Evolutionary conservation across 768 basidiomycete species (phyloP), one percentile per base, ranked within the genome.

Genomic region (Pulveroboletus ravenelii): DNA sequence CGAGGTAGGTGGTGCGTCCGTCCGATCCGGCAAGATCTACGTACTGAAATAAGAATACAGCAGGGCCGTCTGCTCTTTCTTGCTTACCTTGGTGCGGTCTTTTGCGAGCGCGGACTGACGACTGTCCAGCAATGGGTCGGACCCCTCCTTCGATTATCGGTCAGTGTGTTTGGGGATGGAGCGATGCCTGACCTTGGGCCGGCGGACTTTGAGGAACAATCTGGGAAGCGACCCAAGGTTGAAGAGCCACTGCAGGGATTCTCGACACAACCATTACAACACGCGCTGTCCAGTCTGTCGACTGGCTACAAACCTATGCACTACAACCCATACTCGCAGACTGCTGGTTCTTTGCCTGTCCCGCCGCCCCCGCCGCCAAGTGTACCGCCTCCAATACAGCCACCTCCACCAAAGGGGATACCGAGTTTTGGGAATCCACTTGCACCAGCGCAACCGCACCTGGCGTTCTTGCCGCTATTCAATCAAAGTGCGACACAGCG

Each of bases 401-500:
- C 72, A 23, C 72, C 73, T 4, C 72, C 74, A 13, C 67, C 61
- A 48, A 52, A 62, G 62, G 53, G 61, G 51, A 43, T 60, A 36
- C 64, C 66, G 8, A 64, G 48, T 25, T 59, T 70, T 34, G 62
- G 73, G 12, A 87, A 86, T 63, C 81, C 84, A 29, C 61, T 84
- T 45, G 73, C 82, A 25, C 81, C 83, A 14, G 83, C 82, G n/a
- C 79, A 80, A 59, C 82, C 82, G 3, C 70, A 73, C 45, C 64
- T 80, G 15, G 80, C 86, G 13, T 87, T 84, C 65, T 68, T 89
- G 35, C 82, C 87, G 0, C 61, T 85, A 29, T 89, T 89, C 67
- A 89, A 89, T 63, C 83, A 89, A 68, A 81, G 78, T 3, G 85
- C 85, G 39, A 68, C 73, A 41, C 86, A 87, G 57, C 79, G 85